Evolutionary conservation across 768 basidiomycete species (phyloP).

Genomic region (Boletus vinaceobasis): DNA sequence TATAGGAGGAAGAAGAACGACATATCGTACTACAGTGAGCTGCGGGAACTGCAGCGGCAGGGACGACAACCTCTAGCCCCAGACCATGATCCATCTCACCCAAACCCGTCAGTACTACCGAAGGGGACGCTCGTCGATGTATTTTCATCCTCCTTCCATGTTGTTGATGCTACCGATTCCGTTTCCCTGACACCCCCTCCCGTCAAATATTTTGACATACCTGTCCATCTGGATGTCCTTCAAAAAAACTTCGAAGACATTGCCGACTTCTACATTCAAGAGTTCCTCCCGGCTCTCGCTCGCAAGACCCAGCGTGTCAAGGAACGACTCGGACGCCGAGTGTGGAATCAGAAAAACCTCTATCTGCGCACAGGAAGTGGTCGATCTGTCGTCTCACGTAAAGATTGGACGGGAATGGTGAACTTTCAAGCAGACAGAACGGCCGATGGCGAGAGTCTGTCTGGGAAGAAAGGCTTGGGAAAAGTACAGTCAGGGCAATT

Average conservation of each 20-base stretch:
- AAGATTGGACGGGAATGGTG: slow-evolving; percentile 50
- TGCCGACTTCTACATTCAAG: slow-evolving; percentile 36
- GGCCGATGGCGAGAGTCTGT: not conserved
- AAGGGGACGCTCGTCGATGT: not conserved
- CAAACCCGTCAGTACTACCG: not conserved
- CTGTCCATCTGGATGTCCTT: slow-evolving; percentile 56
- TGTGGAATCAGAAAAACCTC: slow-evolving; percentile 59
- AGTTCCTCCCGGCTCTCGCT: slow-evolving; percentile 41
- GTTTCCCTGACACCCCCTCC: slow-evolving; percentile 31
- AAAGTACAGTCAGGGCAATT: not conserved
- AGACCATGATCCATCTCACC: slow-evolving; percentile 19
- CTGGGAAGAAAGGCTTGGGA: not conserved
- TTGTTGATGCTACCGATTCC: slow-evolving; percentile 3
- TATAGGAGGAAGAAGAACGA: slow-evolving; percentile 49
- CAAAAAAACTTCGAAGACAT: slow-evolving; percentile 53
- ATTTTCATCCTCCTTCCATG: not conserved
- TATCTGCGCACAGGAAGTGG: slow-evolving; percentile 39
- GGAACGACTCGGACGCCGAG: slow-evolving; percentile 74
- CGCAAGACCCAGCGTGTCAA: slow-evolving; percentile 62
- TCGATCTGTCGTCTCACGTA: slow-evolving; percentile 39
- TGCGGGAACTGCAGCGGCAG: slow-evolving; percentile 27
- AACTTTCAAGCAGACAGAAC: slow-evolving; percentile 36
- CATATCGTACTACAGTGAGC: slow-evolving; percentile 39
- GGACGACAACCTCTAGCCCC: slow-evolving; percentile 22
- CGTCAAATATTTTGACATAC: slow-evolving; percentile 42